Conservation (phyloP, 2,329 filamentous ascomycete species). For the Ramichloridium luteum region DNA sequence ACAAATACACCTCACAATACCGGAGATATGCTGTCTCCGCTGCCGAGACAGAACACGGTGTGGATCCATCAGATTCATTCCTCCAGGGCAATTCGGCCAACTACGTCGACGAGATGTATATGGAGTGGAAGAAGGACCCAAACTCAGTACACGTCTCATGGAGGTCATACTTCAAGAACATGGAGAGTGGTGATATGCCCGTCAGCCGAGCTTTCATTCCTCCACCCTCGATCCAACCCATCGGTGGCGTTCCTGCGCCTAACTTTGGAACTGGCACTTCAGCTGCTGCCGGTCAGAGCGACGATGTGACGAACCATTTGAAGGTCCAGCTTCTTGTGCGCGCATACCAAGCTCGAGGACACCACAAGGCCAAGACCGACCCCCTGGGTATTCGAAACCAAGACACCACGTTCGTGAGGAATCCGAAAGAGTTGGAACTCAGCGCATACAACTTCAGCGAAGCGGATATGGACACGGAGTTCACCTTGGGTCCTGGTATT, state of each 20-base stretch:
- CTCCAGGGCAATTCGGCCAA: constrained; percentile 93
- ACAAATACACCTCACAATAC: constrained; percentile 34
- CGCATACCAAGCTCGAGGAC: constrained; percentile 93
- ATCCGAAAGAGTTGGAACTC: constrained; percentile 78
- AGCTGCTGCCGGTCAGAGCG: constrained; percentile 53
- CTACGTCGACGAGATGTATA: constrained; percentile 99
- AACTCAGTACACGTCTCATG: constrained; percentile 92
- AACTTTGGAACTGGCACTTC: constrained; percentile 57
- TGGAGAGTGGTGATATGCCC: constrained; percentile 96
- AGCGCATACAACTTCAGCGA: constrained; percentile 93
- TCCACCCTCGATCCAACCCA: constrained; percentile 79
- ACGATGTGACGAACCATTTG: constrained; percentile 86
- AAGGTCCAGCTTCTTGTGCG: constrained; percentile 96
- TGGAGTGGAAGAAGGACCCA: constrained; percentile 91
- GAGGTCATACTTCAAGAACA: constrained; percentile 99
- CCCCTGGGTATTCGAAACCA: constrained; percentile 87
- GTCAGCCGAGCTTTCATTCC: constrained; percentile 94
- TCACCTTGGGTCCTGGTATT: constrained; percentile 85
- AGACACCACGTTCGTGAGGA: constrained; percentile 21
- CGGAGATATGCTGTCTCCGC: constrained; percentile 48
- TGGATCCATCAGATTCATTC: constrained; percentile 90
- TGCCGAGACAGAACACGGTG: constrained; percentile 47
- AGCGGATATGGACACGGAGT: constrained; percentile 85
- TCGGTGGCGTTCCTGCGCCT: constrained; percentile 62
- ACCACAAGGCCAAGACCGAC: constrained; percentile 97